These are phyloP conservation scores for Xylaria multiplex DNA, from an alignment of 2,329 filamentous ascomycete species.

Conservation along the genomic window DNA sequence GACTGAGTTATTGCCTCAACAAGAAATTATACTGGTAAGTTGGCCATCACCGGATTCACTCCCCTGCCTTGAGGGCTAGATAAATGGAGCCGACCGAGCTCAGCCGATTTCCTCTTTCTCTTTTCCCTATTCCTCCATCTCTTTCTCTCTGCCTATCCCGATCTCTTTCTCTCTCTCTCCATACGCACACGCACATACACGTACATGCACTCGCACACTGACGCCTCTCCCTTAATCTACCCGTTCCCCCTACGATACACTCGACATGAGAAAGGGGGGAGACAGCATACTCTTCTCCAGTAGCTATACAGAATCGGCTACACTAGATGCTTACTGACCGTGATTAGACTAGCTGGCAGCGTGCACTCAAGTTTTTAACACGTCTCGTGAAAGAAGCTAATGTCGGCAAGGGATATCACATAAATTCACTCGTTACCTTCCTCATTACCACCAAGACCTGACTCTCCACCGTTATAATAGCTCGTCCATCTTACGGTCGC, in stretches of 20 bases:
- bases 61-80: neutral
- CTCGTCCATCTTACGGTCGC: conserved; percentile 34
- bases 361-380: conserved; percentile 13
- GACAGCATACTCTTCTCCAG: neutral
- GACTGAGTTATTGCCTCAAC: conserved; percentile 9
- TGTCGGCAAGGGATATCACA: conserved; percentile 14
- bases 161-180: neutral
- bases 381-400: conserved; percentile 18
- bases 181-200: neutral
- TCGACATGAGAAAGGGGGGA: neutral
- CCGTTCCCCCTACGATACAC: conserved; percentile 1
- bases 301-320: neutral
- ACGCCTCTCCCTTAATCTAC: neutral
- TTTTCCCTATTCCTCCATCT: neutral
- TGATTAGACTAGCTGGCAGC: conserved; percentile 13
- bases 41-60: conserved; percentile 7
- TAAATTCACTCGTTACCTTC: neutral
- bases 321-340: conserved; percentile 22
- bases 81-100: neutral
- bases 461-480: neutral
- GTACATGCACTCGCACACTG: neutral
- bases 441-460: neutral
- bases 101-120: neutral
- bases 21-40: conserved; percentile 10
- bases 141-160: neutral